A percentile compares a stretch with the other conserved stretches of the same genome.
These are phyloP conservation scores for Pythium plurisporium DNA, from an alignment of 352 stramenopile species.

Conservation along the genomic window DNA sequence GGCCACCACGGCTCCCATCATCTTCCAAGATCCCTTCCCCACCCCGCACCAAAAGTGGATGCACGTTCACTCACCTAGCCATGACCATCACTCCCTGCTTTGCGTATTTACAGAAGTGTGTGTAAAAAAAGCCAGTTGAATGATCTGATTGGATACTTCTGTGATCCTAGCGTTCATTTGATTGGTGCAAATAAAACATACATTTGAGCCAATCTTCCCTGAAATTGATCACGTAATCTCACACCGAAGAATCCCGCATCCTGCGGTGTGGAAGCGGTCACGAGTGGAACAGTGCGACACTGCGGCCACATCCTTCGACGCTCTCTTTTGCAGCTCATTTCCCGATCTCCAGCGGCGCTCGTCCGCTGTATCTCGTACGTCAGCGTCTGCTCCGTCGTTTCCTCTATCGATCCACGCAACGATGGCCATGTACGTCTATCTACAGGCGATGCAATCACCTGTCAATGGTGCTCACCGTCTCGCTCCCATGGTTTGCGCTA, in stretches of 20 bases:
- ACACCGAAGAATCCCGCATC: constrained; percentile 2
- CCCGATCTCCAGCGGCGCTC: neutral
- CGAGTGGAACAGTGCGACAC: neutral
- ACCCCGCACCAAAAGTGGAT: too few species aligned
- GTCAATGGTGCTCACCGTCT: constrained; percentile 17
- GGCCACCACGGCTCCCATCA: constrained; percentile 17
- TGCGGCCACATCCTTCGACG: neutral
- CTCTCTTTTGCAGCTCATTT: neutral
- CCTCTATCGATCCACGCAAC: neutral
- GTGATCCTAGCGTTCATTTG: too few species aligned
- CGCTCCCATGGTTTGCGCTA: neutral
- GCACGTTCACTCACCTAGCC: too few species aligned
- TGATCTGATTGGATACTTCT: too few species aligned
- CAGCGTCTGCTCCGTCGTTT: too few species aligned
- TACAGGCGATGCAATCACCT: neutral
- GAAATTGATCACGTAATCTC: constrained; percentile 6
- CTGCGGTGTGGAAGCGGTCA: neutral
- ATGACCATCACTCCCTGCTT: too few species aligned
- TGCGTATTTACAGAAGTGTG: too few species aligned
- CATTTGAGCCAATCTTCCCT: neutral
- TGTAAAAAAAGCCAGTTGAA: too few species aligned
- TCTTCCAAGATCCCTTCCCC: too few species aligned
- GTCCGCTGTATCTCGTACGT: too few species aligned
- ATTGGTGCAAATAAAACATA: too few species aligned
- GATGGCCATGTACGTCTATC: constrained; percentile 20